Evolutionary conservation across 208 protist species (phyloP), one percentile per base, ranked within the genome.

Genomic region (Trypanosoma congolense): DNA sequence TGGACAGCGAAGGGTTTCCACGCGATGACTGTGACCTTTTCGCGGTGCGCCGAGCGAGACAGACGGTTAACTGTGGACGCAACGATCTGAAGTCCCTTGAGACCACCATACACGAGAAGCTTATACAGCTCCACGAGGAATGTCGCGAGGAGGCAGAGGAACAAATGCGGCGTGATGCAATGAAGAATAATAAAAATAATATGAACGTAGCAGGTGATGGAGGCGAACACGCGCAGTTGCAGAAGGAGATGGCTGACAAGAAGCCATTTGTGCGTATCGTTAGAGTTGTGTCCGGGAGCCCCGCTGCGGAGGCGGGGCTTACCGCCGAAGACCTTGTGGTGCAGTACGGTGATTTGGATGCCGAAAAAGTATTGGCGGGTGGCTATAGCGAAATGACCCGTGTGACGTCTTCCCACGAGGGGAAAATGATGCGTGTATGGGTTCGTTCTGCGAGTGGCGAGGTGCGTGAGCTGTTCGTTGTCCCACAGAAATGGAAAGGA

Each of bases 21-120:
- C 67, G 87, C 5, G 48, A 53, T 46, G 87, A 95, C 61, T 90
- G 81, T 56, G 87, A 95, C 61, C 59, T 92, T n/a, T 91, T 92
- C 63, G 87, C 87, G 2, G 77, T 95, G 0, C 74, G 82, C 12
- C 60, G 56, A 1, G 83, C 87, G 0, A 65, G 84, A 5, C 73
- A 95, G n/a, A 84, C 68, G 0, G 78, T 89, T 2, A 66, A 61
- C 52, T 83, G 63, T 45, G 65, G 67, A 14, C 71, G 60, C 21
- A 95, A 90, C 42, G 87, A 95, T 45, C 49, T 95, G 3, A 65
- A 73, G 25, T 53, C 22, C 24, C 43, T 90, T 0, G 53, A 81
- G 26, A 66, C 70, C 3, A n/a, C 30, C 19, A 61, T 94, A 46
- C 74, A 76, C 48, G 73, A 73, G n/a, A 69, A 80, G 21, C 69